Evolutionary conservation across 441 rosid species (phyloP).

Genomic region (Pelargonium cotyledonis): DNA sequence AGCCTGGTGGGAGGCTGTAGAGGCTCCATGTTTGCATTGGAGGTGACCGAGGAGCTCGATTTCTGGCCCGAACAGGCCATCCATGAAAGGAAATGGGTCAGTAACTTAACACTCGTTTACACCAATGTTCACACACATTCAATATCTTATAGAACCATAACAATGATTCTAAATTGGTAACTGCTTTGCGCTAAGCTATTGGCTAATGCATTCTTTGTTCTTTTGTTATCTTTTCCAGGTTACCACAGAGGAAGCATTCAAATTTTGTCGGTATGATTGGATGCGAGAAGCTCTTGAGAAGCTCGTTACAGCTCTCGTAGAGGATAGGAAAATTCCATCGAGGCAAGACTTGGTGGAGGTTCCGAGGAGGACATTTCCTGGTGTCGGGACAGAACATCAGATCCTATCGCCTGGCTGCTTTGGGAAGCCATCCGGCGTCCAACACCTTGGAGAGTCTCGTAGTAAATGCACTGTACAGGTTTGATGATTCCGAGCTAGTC

Average conservation of each 20-base stretch:
- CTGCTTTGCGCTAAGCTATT: neutral
- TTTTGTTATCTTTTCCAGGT: conserved; percentile 27
- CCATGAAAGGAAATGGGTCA: conserved; percentile 53
- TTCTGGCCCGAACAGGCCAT: conserved; percentile 49
- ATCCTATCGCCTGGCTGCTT: conserved; percentile 22
- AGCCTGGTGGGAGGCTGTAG: conserved; percentile 48
- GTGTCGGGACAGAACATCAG: conserved; percentile 17
- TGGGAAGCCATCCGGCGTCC: conserved; percentile 19
- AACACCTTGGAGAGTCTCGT: conserved; percentile 23
- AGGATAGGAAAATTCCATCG: neutral
- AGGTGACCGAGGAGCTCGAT: conserved; percentile 54
- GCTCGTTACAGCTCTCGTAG: conserved; percentile 25
- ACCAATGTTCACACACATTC: neutral
- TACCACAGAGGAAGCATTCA: conserved; percentile 36
- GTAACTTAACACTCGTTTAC: conserved; percentile 10
- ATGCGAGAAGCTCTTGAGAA: conserved; percentile 44
- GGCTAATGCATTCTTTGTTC: neutral
- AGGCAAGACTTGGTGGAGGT: conserved; percentile 16
- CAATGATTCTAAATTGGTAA: too few relatives aligned
- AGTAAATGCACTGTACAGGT: conserved; percentile 22
- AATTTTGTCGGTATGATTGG: conserved; percentile 56
- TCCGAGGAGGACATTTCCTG: conserved; percentile 14
- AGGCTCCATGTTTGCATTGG: conserved; percentile 59
- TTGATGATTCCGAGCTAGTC: neutral
- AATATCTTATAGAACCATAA: too few relatives aligned